Conservation (phyloP, 169 alveolate genomes). For the Miamiensis avidus region DNA sequence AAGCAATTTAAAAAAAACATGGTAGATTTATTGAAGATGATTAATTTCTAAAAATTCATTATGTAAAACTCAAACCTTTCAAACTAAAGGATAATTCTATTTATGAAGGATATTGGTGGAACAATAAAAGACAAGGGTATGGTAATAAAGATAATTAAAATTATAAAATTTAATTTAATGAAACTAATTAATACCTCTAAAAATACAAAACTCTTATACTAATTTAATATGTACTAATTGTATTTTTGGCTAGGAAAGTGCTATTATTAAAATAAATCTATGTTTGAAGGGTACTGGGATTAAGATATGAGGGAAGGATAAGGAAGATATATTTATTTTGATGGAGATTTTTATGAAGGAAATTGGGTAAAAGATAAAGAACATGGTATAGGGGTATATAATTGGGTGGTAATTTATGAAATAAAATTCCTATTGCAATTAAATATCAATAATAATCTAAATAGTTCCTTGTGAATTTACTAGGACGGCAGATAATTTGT, state of each 20-base stretch:
- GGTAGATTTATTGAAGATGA: too few relatives aligned
- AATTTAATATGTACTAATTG: neutral
- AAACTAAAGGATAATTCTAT: neutral
- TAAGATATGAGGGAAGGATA: neutral
- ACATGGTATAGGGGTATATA: neutral
- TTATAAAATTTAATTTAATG: neutral
- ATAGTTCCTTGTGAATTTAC: too few relatives aligned
- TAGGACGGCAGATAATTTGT: neutral
- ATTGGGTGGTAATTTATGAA: neutral
- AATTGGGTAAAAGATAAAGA: neutral
- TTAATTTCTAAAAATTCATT: too few relatives aligned
- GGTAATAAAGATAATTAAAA: neutral
- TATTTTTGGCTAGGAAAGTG: neutral
- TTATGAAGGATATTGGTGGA: neutral
- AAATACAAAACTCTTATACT: too few relatives aligned
- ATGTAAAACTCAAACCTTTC: too few relatives aligned
- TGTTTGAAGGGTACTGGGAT: neutral
- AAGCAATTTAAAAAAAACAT: too few relatives aligned
- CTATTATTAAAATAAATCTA: neutral
- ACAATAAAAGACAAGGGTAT: neutral
- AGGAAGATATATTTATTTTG: neutral
- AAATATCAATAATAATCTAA: too few relatives aligned
- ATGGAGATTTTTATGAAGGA: neutral
- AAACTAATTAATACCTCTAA: too few relatives aligned
- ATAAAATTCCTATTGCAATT: neutral